Evolutionary conservation across 164 flowering plant genomes (phyloP).

Genomic region (Vitis rotundifolia): DNA sequence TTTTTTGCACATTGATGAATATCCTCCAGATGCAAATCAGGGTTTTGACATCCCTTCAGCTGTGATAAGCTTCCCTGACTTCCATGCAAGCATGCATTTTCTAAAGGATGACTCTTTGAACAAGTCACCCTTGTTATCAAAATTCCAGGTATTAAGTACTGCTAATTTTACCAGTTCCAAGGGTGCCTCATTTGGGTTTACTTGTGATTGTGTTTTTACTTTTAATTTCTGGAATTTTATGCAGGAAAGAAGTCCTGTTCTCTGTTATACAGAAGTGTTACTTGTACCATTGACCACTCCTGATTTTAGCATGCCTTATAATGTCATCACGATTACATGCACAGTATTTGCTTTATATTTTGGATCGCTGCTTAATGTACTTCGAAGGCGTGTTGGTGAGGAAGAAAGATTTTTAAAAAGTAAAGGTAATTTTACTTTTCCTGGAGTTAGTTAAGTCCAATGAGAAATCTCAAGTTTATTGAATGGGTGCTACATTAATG

Average conservation of each 20-base stretch:
- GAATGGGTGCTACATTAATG: no score
- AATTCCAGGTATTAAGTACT: conserved; percentile 57
- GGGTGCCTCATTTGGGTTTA: not conserved
- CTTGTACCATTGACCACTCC: conserved; percentile 97
- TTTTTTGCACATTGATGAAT: conserved; percentile 90
- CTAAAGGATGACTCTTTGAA: conserved; percentile 30
- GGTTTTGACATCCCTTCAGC: conserved; percentile 98
- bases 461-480: no score
- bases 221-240: conserved; percentile 18
- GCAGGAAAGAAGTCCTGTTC: conserved; percentile 64
- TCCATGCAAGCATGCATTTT: conserved; percentile 46
- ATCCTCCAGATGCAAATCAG: conserved; percentile 98
- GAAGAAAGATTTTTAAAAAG: conserved; percentile 73
- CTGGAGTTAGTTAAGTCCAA: no score
- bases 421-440: conserved; percentile 43
- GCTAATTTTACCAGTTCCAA: not conserved
- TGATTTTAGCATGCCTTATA: conserved; percentile 99
- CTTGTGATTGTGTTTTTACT: not conserved
- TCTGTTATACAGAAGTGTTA: conserved; percentile 88
- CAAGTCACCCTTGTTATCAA: conserved; percentile 54
- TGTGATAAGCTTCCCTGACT: conserved; percentile 70
- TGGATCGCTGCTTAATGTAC: conserved; percentile 91
- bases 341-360: conserved; percentile 92
- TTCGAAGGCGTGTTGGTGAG: conserved; percentile 81
- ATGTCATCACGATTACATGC: conserved; percentile 95